Evolutionary conservation across 805 yeast species (phyloP).

Genomic region (Clavispora carvajalis): DNA sequence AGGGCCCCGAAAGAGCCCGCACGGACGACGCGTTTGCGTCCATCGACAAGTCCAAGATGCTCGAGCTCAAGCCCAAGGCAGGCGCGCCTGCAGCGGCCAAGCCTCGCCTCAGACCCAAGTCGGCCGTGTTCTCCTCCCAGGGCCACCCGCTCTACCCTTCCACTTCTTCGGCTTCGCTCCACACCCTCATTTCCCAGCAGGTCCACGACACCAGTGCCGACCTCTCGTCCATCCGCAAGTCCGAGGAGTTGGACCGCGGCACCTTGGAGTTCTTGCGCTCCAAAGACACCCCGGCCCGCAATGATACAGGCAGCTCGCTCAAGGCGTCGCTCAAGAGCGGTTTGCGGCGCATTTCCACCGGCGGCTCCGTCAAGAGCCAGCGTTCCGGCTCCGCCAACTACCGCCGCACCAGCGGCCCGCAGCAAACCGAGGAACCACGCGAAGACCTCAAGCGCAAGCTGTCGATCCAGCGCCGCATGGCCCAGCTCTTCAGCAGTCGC

Average conservation of each 20-base stretch:
- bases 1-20: background rate
- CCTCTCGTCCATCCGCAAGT: slow-evolving; percentile 10
- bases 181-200: slow-evolving; percentile 30
- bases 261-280: slow-evolving; percentile 34
- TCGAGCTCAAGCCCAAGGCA: slow-evolving; percentile 8
- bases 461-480: slow-evolving; percentile 53
- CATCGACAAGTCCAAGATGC: slow-evolving; percentile 35
- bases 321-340: slow-evolving; percentile 28
- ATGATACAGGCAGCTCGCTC: slow-evolving; percentile 39
- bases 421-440: slow-evolving; percentile 4
- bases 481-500: slow-evolving; percentile 40
- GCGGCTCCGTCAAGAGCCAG: slow-evolving; percentile 20
- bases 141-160: background rate
- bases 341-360: slow-evolving; percentile 37
- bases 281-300: slow-evolving; percentile 20
- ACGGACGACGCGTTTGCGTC: slow-evolving; percentile 37
- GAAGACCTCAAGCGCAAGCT: slow-evolving; percentile 14
- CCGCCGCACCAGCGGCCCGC: slow-evolving; percentile 27
- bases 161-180: slow-evolving; percentile 14
- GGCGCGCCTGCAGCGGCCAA: background rate
- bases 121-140: slow-evolving; percentile 7
- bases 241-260: slow-evolving; percentile 18
- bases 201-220: slow-evolving; percentile 23
- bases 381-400: slow-evolving; percentile 10
- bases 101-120: slow-evolving; percentile 10